phyloP scores from a whole-genome alignment of 169 alveolate genomes.

The Eimeria sp. region DNA sequence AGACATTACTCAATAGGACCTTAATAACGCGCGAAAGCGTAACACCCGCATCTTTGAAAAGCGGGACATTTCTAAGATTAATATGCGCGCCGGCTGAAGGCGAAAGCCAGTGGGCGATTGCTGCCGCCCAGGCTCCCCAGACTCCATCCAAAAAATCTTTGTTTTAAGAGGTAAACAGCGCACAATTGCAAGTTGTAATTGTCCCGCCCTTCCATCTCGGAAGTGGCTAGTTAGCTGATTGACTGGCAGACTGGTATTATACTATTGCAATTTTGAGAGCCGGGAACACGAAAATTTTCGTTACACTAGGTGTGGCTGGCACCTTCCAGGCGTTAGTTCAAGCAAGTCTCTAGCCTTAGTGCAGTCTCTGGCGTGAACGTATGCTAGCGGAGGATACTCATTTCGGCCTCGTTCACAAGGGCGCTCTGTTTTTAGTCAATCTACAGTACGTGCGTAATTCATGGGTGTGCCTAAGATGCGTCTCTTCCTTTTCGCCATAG shows the following conservation, averaged over 20 bases:
- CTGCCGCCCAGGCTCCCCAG: not conserved
- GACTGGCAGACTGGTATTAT: not conserved
- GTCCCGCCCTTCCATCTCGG: not conserved
- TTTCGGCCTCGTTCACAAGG: not conserved
- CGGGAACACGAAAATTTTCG: not conserved
- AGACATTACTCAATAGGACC: conserved; percentile 10
- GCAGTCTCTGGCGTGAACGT: not conserved
- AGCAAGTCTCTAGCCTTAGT: not conserved
- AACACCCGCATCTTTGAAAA: conserved; percentile 46
- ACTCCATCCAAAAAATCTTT: not conserved
- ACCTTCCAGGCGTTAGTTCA: not conserved
- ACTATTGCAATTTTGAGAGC: not conserved
- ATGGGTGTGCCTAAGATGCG: not conserved
- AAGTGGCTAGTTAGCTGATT: not conserved
- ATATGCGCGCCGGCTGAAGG: conserved; percentile 39
- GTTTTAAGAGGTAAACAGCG: not conserved
- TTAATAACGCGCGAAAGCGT: conserved; percentile 46
- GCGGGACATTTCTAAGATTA: conserved; percentile 23
- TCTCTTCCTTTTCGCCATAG: not conserved
- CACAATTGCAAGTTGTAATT: not conserved
- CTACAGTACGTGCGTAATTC: not conserved
- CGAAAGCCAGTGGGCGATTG: conserved; percentile 9
- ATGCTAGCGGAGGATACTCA: not conserved
- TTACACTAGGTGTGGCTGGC: not conserved
- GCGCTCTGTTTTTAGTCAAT: not conserved